phyloP scores from a whole-genome alignment of 2,329 filamentous ascomycete genomes.

The Trichoderma breve region DNA sequence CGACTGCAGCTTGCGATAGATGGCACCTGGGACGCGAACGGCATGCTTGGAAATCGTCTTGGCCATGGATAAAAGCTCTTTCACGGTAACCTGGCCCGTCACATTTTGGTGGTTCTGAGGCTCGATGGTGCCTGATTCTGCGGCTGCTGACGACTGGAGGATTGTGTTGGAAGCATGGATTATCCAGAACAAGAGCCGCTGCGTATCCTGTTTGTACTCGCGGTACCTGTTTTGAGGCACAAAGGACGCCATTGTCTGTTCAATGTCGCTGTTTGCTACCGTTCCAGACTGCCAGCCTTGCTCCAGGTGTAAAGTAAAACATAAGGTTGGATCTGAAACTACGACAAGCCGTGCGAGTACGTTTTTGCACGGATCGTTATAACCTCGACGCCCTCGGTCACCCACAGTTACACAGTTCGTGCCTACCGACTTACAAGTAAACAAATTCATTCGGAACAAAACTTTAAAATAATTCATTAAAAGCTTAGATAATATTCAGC shows the following conservation, averaged over 20 bases:
- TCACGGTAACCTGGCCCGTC: neutral
- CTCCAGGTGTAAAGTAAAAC: neutral
- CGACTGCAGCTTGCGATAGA: neutral
- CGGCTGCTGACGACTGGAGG: neutral
- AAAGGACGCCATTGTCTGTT: neutral
- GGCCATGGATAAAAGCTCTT: neutral
- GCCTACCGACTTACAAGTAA: neutral
- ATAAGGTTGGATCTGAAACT: no score
- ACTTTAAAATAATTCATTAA: neutral
- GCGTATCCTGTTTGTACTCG: neutral
- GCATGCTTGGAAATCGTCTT: neutral
- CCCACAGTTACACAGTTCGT: neutral
- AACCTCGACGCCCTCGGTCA: neutral
- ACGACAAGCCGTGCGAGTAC: neutral
- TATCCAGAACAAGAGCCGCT: neutral
- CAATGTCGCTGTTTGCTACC: neutral
- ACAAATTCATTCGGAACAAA: neutral
- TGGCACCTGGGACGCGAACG: neutral
- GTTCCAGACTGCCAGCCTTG: neutral
- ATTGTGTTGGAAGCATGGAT: neutral
- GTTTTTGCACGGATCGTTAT: neutral
- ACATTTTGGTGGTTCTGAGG: neutral
- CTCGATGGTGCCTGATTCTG: neutral
- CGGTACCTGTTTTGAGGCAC: neutral
- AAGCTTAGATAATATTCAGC: neutral